These are phyloP conservation scores for Coemansia sp. DNA, from an alignment of 192 early-diverging fungal species.

Conservation along the genomic window DNA sequence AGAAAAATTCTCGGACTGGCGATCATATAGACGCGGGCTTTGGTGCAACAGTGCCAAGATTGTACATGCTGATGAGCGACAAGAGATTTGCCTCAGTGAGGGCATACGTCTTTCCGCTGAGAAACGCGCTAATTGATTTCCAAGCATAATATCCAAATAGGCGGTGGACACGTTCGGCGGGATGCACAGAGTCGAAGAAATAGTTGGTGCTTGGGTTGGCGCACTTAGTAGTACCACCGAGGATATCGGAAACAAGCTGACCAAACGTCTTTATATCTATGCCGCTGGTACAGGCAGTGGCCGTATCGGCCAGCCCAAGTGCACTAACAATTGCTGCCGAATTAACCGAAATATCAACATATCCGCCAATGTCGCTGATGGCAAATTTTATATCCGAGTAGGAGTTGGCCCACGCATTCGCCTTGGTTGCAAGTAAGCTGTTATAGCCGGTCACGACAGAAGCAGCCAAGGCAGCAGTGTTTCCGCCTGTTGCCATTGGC, in stretches of 20 bases:
- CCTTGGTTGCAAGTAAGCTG: constrained; percentile 12
- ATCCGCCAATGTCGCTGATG: constrained; percentile 23
- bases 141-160: constrained; percentile 30
- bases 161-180: constrained; percentile 34
- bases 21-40: constrained; percentile 24
- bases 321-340: constrained; percentile 13
- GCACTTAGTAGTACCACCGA: constrained; percentile 9
- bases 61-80: constrained; percentile 24
- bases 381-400: constrained; percentile 7
- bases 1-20: too few species aligned
- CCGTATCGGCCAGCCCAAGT: constrained; percentile 24
- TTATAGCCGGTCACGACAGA: constrained; percentile 13
- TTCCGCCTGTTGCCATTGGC: constrained; percentile 9
- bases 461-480: background rate
- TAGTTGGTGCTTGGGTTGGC: constrained; percentile 22
- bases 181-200: constrained; percentile 36
- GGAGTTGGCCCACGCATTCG: constrained; percentile 18
- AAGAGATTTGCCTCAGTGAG: constrained; percentile 24
- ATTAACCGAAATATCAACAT: constrained; percentile 21
- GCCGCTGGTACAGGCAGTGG: constrained; percentile 14
- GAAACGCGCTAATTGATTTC: constrained; percentile 2
- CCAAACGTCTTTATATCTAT: background rate
- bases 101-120: constrained; percentile 3
- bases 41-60: constrained; percentile 31
- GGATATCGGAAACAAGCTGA: background rate